Evolutionary conservation across 2,329 filamentous ascomycete species (phyloP).

Genomic region (Onygena corvina): DNA sequence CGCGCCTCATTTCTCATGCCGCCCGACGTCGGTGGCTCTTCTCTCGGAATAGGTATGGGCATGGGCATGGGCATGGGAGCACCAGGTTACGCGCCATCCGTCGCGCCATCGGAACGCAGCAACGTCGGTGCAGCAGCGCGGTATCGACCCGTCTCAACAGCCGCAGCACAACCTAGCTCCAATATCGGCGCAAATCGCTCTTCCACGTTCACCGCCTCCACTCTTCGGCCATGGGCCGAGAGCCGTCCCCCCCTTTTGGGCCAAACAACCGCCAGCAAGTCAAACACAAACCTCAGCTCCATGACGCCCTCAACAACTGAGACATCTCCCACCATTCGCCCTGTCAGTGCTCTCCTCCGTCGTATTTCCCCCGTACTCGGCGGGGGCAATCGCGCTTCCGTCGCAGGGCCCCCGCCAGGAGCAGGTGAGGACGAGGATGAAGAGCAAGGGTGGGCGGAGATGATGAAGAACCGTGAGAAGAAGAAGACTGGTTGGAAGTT

Average conservation of each 20-base stretch:
- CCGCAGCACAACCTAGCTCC: conserved; percentile 25
- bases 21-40: conserved; percentile 18
- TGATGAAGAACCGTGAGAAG: conserved; percentile 40
- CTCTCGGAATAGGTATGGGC: no score
- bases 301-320: conserved; percentile 16
- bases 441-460: conserved; percentile 40
- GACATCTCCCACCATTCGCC: conserved; percentile 21
- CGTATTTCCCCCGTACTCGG: conserved; percentile 10
- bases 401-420: conserved; percentile 14
- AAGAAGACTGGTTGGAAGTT: conserved; percentile 38
- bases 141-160: conserved; percentile 76
- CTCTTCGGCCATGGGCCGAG: conserved; percentile 26
- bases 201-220: conserved; percentile 26
- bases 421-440: conserved; percentile 34
- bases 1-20: conserved; percentile 26
- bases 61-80: conserved; percentile 11
- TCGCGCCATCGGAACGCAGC: conserved; percentile 90
- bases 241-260: conserved; percentile 17
- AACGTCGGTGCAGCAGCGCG: conserved; percentile 81
- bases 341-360: conserved; percentile 18
- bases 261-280: conserved; percentile 19
- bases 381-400: not conserved
- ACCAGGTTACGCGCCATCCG: conserved; percentile 65
- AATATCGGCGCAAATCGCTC: conserved; percentile 16
- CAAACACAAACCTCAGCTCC: conserved; percentile 17